A percentile compares a stretch with the other conserved stretches of the same genome.
Conservation (phyloP, 805 yeast species). For the Lachancea kluyveri region DNA sequence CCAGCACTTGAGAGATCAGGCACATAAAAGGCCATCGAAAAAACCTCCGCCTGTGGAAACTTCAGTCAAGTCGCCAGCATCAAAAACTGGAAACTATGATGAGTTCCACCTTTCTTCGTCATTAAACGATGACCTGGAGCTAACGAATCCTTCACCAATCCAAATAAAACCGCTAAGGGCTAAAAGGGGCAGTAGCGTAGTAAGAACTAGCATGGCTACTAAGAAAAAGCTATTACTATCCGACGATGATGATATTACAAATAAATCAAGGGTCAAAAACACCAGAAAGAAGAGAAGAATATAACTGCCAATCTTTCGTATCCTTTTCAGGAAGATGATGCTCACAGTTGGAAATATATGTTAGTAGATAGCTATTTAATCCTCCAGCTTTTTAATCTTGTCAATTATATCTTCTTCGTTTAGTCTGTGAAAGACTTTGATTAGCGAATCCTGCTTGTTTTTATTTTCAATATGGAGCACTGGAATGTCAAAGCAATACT, state of each 20-base stretch:
- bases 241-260: constrained; percentile 21
- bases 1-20: constrained; percentile 5
- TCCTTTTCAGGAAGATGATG: background rate
- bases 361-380: background rate
- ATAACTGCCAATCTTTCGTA: background rate
- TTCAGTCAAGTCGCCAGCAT: background rate
- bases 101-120: constrained; percentile 30
- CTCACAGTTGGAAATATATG: background rate
- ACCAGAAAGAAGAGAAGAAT: constrained; percentile 18
- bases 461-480: constrained; percentile 61
- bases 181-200: constrained; percentile 9
- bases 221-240: constrained; percentile 28
- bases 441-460: constrained; percentile 36
- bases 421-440: constrained; percentile 64
- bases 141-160: constrained; percentile 29
- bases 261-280: constrained; percentile 8
- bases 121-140: constrained; percentile 26
- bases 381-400: constrained; percentile 33
- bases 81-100: constrained; percentile 12
- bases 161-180: constrained; percentile 14
- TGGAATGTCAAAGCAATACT: constrained; percentile 73
- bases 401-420: constrained; percentile 47
- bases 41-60: background rate
- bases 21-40: constrained; percentile 6
- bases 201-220: constrained; percentile 6